These are phyloP conservation scores for Rhynchospora tenuis DNA, from an alignment of 176 grass and related monocot genomes.

Conservation along the genomic window DNA sequence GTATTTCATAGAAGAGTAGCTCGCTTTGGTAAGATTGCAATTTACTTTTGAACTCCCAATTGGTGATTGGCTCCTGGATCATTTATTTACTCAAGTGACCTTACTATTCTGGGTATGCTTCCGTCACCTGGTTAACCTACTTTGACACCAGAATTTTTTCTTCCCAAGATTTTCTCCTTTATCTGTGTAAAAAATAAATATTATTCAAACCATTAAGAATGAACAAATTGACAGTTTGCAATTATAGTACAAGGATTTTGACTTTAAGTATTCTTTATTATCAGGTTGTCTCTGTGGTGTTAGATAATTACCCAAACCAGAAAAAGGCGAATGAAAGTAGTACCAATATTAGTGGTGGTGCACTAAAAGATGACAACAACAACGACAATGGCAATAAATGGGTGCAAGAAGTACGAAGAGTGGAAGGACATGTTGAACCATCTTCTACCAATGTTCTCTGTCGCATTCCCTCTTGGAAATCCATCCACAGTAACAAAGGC, in stretches of 20 bases:
- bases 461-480: conserved; percentile 58
- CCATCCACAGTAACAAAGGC: conserved; percentile 63
- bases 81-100: not conserved
- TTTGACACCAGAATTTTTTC: not conserved
- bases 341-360: not conserved
- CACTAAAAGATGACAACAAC: conserved; percentile 13
- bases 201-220: not conserved
- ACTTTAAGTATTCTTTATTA: not conserved
- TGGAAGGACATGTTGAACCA: conserved; percentile 36
- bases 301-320: conserved; percentile 75
- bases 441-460: conserved; percentile 47
- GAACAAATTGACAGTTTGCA: not conserved
- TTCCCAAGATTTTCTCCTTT: not conserved
- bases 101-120: not conserved
- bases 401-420: conserved; percentile 52
- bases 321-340: conserved; percentile 38
- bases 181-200: not conserved
- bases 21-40: not conserved
- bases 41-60: not conserved
- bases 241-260: conserved; percentile 15
- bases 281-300: conserved; percentile 77
- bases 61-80: not conserved
- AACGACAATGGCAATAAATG: conserved; percentile 26
- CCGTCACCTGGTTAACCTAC: not conserved
- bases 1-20: not conserved